These are phyloP conservation scores for Solanum hybrid DNA, from an alignment of 305 asterid genomes.

Conservation along the genomic window DNA sequence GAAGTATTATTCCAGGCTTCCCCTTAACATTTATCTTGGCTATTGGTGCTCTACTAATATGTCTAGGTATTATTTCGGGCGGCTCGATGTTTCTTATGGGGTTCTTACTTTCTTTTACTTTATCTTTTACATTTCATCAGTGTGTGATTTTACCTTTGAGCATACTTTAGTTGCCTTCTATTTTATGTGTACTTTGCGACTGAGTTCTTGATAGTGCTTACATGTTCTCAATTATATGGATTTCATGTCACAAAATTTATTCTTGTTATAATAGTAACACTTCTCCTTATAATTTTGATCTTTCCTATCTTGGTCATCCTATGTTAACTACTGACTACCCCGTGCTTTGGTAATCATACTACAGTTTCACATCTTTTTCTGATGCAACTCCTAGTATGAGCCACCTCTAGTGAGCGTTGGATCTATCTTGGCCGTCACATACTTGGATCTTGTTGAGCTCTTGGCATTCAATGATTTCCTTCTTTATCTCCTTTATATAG, in stretches of 20 bases:
- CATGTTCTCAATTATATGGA: background rate
- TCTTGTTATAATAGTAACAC: background rate
- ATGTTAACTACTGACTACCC: background rate
- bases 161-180: background rate
- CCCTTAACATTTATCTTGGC: background rate
- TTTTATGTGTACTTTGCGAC: background rate
- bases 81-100: background rate
- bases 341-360: background rate
- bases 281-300: background rate
- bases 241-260: background rate
- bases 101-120: background rate
- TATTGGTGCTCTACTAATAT: background rate
- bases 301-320: background rate
- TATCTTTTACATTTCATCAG: too few relatives aligned
- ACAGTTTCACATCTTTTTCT: too few relatives aligned
- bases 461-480: background rate
- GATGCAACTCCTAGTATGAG: background rate
- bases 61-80: background rate
- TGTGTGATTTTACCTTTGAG: background rate
- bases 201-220: background rate
- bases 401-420: background rate
- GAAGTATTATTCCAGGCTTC: background rate
- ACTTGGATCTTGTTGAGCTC: background rate
- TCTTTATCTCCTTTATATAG: background rate
- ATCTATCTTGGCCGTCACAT: background rate